Evolutionary conservation across 129 eudicot genomes (phyloP), one percentile per base, ranked within the genome.

Genomic region (Pittosporum tobira): DNA sequence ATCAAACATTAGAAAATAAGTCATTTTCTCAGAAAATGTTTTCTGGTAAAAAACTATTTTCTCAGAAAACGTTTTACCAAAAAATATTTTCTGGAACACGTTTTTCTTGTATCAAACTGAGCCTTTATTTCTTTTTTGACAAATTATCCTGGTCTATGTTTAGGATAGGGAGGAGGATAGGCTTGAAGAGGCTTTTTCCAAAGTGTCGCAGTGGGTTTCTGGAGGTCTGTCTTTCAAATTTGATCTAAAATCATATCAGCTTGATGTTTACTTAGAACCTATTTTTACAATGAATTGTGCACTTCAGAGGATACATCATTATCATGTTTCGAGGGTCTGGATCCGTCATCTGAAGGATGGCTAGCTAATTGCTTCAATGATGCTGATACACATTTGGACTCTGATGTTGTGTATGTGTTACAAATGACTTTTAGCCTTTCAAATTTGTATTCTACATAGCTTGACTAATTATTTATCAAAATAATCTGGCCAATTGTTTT

Each of bases 331-430:
- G 95, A 75, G 52, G 76, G 69, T 47, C 70, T 89, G 59, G 94
- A 77, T 44, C 79, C 75, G 42, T 76, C 88, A 59, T 73, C 90
- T 55, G 98, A 86, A 53, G 83, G 71, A 8, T 90, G 98, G 98
- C 79, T 86, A 46, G 84, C 87, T 34, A 77, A 86, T 56, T 90
- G 98, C 84, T 60, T 90, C 4, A 76, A 75, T 59, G 95, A 90
- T 58, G 18, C 87, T 2, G 95, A 83, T 42, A 63, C 70, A 83
- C 76, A 68, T 30, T 59, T 71, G 58, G 71, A 59, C 73, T 36
- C 64, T 49, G 79, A 73, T 61, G 88, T 82, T 57, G 34, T 53
- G 97, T 90, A 82, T 40, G 95, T 64, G 69, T 71, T 24, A 45
- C 67, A 50, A n/a, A n/a, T 34, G 29, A 47, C 51, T 53, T 59